phyloP scores from a whole-genome alignment of 768 basidiomycete genomes.

The Naganishia kalamii region DNA sequence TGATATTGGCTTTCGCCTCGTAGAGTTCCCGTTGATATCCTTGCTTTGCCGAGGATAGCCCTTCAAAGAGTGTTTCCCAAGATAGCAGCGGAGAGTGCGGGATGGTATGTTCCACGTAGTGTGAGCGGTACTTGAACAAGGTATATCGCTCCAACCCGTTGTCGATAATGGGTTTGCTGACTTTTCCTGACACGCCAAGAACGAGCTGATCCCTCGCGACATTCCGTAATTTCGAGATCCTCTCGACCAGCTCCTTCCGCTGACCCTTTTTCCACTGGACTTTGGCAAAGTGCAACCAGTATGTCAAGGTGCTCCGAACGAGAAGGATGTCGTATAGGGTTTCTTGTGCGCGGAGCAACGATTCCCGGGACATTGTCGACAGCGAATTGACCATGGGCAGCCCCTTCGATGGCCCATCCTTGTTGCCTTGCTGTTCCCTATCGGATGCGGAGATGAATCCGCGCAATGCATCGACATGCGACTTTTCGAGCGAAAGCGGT shows the following conservation, averaged over 20 bases:
- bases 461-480: neutral
- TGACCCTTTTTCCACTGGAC: neutral
- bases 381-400: neutral
- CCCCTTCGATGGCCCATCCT: neutral
- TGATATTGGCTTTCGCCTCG: neutral
- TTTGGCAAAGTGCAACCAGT: conserved; percentile 1
- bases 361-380: neutral
- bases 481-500: neutral
- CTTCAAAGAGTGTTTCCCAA: neutral
- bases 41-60: neutral
- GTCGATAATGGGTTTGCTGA: conserved; percentile 2
- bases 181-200: too few species aligned
- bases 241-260: neutral
- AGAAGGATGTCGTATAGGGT: neutral
- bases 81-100: neutral
- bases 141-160: conserved; percentile 2
- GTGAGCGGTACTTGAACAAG: neutral
- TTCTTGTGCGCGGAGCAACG: neutral
- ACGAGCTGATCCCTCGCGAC: neutral
- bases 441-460: neutral
- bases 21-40: neutral
- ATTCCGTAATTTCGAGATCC: neutral
- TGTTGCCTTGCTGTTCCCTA: neutral
- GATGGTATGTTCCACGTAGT: neutral
- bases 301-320: conserved; percentile 12